phyloP scores from a whole-genome alignment of 176 grass and related monocot genomes.

The Tuctoria greenei region DNA sequence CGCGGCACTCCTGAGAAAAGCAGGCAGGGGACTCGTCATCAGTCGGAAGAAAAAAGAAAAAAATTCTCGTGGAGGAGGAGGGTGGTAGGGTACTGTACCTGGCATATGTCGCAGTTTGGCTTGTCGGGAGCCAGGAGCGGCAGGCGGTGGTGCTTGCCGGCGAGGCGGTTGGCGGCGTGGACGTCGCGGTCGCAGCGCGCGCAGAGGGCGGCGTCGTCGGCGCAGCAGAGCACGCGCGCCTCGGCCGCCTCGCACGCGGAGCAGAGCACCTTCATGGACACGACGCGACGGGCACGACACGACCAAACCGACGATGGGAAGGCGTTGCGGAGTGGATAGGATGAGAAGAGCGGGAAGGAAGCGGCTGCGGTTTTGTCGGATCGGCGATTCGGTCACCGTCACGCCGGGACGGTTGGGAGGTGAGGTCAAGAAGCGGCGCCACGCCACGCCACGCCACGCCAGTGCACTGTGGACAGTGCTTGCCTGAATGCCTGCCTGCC shows the following conservation, averaged over 20 bases:
- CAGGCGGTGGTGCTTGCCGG: conserved; percentile 87
- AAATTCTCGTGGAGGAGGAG: too few species aligned
- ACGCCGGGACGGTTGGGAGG: conserved; percentile 30
- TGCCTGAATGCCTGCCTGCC: too few species aligned
- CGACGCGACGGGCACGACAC: too few species aligned
- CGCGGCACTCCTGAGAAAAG: conserved; percentile 61
- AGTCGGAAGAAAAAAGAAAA: neutral
- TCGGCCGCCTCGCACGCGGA: conserved; percentile 86
- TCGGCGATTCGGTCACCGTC: conserved; percentile 1
- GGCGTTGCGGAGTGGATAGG: neutral
- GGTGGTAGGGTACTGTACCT: too few species aligned
- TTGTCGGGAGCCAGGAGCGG: conserved; percentile 38
- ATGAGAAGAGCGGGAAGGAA: neutral
- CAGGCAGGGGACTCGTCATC: neutral
- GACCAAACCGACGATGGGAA: too few species aligned
- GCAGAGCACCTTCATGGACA: conserved; percentile 98
- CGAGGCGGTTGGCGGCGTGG: conserved; percentile 89
- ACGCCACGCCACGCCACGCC: too few species aligned
- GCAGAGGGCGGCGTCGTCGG: conserved; percentile 95
- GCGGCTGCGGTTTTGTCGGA: conserved; percentile 22
- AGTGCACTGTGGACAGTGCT: neutral
- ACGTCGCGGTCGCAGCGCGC: conserved; percentile 75
- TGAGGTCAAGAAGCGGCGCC: conserved; percentile 12
- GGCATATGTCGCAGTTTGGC: conserved; percentile 91
- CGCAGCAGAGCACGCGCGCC: conserved; percentile 85